A percentile compares a stretch with the other conserved stretches of the same genome.
These are phyloP conservation scores for Aurinia saxatilis DNA, from an alignment of 345 rosid genomes.

Conservation along the genomic window DNA sequence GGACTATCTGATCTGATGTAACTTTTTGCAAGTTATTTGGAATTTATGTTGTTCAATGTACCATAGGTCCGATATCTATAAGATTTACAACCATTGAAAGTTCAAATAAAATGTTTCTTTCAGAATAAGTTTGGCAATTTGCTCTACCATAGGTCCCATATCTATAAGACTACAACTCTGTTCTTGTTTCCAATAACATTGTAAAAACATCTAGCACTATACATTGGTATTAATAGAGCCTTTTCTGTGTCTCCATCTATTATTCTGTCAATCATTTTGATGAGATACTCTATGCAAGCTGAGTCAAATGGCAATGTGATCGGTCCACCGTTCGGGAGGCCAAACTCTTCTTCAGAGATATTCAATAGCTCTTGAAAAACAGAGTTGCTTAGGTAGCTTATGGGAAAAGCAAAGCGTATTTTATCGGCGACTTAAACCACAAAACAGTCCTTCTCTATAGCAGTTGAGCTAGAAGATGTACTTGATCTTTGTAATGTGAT, in stretches of 20 bases:
- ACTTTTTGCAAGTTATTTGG: too few species aligned
- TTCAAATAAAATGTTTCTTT: too few species aligned
- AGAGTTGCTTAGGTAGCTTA: conserved; percentile 18
- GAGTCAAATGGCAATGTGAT: conserved; percentile 35
- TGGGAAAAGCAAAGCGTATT: conserved; percentile 15
- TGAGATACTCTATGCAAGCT: conserved; percentile 15
- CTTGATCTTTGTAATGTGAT: conserved; percentile 13
- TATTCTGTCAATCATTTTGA: conserved; percentile 8
- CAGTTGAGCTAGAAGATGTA: neutral
- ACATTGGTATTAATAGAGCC: conserved; percentile 21
- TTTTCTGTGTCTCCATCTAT: conserved; percentile 28
- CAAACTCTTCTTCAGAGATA: conserved; percentile 36
- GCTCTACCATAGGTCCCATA: too few species aligned
- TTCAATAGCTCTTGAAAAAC: conserved; percentile 31
- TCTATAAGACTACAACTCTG: neutral
- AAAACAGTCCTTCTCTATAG: conserved; percentile 25
- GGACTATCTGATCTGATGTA: too few species aligned
- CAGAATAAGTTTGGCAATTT: too few species aligned
- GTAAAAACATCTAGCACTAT: conserved; percentile 7
- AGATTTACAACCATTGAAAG: too few species aligned
- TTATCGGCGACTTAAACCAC: conserved; percentile 29
- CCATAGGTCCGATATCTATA: too few species aligned
- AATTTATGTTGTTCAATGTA: too few species aligned
- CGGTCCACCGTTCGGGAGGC: conserved; percentile 22
- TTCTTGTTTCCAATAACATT: neutral